Percentiles rank a stretch among this genome's conserved stretches.
These are phyloP conservation scores for Laetiporus sulphureus DNA, from an alignment of 1,284 basidiomycete genomes.

Conservation along the genomic window DNA sequence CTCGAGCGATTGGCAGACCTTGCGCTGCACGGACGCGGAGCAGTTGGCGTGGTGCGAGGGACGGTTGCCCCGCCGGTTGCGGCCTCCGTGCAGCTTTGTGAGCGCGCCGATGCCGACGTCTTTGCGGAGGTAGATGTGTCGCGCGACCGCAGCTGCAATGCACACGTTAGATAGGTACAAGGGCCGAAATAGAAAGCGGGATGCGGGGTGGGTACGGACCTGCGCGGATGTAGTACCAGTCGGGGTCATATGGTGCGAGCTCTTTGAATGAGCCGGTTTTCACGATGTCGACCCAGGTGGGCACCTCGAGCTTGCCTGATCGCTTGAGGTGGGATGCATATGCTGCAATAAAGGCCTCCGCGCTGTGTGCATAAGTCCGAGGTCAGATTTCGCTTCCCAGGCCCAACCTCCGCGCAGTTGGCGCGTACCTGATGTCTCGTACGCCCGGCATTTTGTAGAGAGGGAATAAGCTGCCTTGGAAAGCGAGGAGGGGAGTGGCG, in stretches of 20 bases:
- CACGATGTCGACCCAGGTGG: conserved; percentile 98
- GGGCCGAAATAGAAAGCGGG: conserved; percentile 6
- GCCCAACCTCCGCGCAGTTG: conserved; percentile 1
- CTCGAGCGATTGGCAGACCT: conserved; percentile 93
- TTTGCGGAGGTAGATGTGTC: conserved; percentile 99
- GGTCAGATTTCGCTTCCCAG: conserved; percentile 2
- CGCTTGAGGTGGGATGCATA: conserved; percentile 94
- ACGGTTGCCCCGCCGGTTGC: conserved; percentile 92
- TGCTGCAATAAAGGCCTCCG: conserved; percentile 87
- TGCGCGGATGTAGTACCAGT: conserved; percentile 99
- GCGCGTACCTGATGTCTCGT: conserved; percentile 79
- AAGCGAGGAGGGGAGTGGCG: conserved; percentile 39
- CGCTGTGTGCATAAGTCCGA: conserved; percentile 37
- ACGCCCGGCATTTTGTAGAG: conserved; percentile 80
- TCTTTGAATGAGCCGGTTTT: conserved; percentile 99
- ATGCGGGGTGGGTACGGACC: conserved; percentile 51
- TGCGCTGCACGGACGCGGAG: conserved; percentile 86
- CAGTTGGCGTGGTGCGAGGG: conserved; percentile 91
- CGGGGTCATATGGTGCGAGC: conserved; percentile 97
- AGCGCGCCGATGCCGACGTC: conserved; percentile 96
- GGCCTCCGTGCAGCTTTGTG: conserved; percentile 94
- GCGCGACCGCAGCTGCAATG: conserved; percentile 82
- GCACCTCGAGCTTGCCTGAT: conserved; percentile 97
- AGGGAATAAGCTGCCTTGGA: conserved; percentile 35
- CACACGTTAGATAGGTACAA: not conserved